phyloP scores from a whole-genome alignment of 352 stramenopile genomes.

The Pythium rhizo-oryzae region DNA sequence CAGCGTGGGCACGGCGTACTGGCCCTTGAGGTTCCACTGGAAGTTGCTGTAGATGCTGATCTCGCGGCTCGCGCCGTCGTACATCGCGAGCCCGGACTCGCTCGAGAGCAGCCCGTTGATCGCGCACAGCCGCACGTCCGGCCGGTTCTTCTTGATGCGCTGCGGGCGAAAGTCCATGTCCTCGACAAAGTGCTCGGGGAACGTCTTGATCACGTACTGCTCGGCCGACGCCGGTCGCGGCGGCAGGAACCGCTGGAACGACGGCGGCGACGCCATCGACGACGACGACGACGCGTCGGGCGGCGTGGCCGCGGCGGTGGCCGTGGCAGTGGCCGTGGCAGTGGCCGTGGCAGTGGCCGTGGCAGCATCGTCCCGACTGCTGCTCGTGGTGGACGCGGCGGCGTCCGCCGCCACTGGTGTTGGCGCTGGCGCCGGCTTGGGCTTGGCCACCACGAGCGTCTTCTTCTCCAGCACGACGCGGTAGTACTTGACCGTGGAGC shows the following conservation, averaged over 20 bases:
- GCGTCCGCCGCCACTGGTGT: neutral
- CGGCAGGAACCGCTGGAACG: slow-evolving; percentile 19
- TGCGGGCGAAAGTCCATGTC: slow-evolving; percentile 84
- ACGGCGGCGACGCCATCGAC: neutral
- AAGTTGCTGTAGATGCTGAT: slow-evolving; percentile 81
- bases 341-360: neutral
- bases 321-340: too few species aligned
- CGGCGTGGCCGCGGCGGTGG: too few species aligned
- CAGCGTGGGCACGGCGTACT: slow-evolving; percentile 68
- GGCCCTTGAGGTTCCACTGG: slow-evolving; percentile 69
- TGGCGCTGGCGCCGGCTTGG: slow-evolving; percentile 11
- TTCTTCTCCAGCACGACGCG: slow-evolving; percentile 87
- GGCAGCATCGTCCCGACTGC: neutral
- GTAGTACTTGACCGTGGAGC: slow-evolving; percentile 57
- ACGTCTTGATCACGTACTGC: slow-evolving; percentile 77
- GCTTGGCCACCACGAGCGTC: slow-evolving; percentile 34
- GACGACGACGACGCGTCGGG: slow-evolving; percentile 13
- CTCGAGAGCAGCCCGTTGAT: slow-evolving; percentile 75
- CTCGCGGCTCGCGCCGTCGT: slow-evolving; percentile 53
- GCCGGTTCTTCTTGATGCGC: slow-evolving; percentile 79
- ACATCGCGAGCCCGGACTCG: slow-evolving; percentile 75
- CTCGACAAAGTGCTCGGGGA: slow-evolving; percentile 85
- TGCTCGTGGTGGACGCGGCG: neutral
- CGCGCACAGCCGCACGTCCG: slow-evolving; percentile 62
- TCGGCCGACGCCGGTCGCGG: slow-evolving; percentile 9